Base-by-base conservation (phyloP, 169 alveolate genomes). In the Plasmodium gaboni region DNA sequence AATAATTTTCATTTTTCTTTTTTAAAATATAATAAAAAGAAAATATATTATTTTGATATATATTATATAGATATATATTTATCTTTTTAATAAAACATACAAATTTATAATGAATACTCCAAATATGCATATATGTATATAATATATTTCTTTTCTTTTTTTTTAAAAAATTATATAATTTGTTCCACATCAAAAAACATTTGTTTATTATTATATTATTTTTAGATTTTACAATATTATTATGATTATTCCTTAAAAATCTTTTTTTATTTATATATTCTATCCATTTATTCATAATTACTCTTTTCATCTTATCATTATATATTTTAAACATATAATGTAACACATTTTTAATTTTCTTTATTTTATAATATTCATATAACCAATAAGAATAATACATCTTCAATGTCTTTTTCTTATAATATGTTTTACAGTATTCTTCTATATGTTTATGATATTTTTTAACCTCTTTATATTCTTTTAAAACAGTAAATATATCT, bases 1-100 rank as follows among this genome's bases (percentile, higher is more conserved):
- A 63, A 22, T 76, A 76, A 15, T 76, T 76, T 42, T 76, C 89
- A 44, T 55, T 76, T 53, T 26, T 76, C 48, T 64, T 76, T 17
- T 68, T 50, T 57, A 76, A 64, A 28, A 64, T 55, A 38, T 48
- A 76, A 55, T 64, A 76, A 68, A 76, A 76, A 17, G 26, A 64
- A 57, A 65, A 76, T 38, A 76, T 64, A 12, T 76, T 53, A 28
- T 38, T 50, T 38, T 68, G 63, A 44, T 76, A 76, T 9, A 76
- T 76, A 17, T 76, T 76, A 50, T 51, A 76, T 17, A 76, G 44
- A 55, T 76, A 28, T 0, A 53, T 19, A 50, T 76, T 63, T 63
- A 76, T 63, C n/a, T 69, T 50, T 9, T 53, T 76, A 50, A 76
- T 44, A 42, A 76, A 76, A 10, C 19, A 0, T 15, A 53, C 46